Evolutionary conservation across 225 moss, liverwort and hornwort species (phyloP).

Genomic region (Rhytidiadelphus loreus): DNA sequence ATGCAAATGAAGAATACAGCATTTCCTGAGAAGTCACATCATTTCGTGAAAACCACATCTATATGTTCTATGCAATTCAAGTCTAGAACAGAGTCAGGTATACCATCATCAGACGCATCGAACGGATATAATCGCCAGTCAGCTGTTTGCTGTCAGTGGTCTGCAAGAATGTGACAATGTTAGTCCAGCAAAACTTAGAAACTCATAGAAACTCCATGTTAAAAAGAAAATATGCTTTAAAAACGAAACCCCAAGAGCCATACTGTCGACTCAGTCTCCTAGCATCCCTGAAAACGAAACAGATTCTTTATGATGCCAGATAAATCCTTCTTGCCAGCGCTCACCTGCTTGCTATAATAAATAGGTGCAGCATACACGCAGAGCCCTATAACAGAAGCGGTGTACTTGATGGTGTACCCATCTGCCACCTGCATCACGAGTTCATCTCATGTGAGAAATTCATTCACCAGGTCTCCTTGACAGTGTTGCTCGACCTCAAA

Average conservation of each 20-base stretch:
- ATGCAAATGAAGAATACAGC: neutral
- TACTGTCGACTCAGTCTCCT: neutral
- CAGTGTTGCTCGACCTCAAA: neutral
- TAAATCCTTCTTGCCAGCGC: neutral
- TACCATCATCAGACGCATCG: slow-evolving; percentile 62
- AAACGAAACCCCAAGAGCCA: neutral
- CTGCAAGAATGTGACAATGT: slow-evolving; percentile 19
- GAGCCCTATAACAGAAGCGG: slow-evolving; percentile 44
- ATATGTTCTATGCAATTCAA: neutral
- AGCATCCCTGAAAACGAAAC: neutral
- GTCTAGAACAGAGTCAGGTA: neutral
- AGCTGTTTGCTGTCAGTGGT: slow-evolving; percentile 17
- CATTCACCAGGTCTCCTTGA: neutral
- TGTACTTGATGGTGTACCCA: slow-evolving; percentile 48
- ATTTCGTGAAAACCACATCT: neutral
- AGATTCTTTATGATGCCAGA: neutral
- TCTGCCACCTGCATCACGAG: slow-evolving; percentile 41
- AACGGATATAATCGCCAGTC: slow-evolving; percentile 56
- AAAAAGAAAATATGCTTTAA: neutral
- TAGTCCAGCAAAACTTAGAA: neutral
- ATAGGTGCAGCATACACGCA: slow-evolving; percentile 50
- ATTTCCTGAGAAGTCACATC: neutral
- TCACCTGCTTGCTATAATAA: slow-evolving; percentile 38
- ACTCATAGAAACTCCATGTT: neutral
- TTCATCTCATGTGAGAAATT: neutral